Percentiles rank a stretch among this genome's conserved stretches.
These are phyloP conservation scores for Elaeagnus macrophylla DNA, from an alignment of 306 rosid species.

Conservation along the genomic window DNA sequence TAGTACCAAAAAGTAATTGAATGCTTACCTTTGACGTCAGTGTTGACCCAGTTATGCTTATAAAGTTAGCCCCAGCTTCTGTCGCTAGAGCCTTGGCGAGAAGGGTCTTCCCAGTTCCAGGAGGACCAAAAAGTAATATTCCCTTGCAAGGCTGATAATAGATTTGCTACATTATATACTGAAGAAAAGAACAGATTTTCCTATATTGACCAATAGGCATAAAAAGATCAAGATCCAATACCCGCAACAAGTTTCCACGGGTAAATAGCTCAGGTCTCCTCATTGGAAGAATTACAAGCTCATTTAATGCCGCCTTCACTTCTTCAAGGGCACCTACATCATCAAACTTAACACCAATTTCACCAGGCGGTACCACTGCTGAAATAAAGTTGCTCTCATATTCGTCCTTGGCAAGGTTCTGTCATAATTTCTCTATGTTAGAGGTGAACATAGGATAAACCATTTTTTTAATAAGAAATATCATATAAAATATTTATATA, in stretches of 20 bases:
- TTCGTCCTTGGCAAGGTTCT: slow-evolving; percentile 93
- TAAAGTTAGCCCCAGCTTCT: slow-evolving; percentile 94
- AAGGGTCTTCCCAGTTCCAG: slow-evolving; percentile 99
- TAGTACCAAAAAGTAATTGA: neutral
- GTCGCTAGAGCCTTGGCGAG: slow-evolving; percentile 98
- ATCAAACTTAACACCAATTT: slow-evolving; percentile 92
- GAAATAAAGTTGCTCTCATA: slow-evolving; percentile 89
- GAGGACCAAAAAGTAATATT: slow-evolving; percentile 96
- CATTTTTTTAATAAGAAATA: too few species aligned
- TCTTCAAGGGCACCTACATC: slow-evolving; percentile 96
- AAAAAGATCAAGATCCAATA: slow-evolving; percentile 25
- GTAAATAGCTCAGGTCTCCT: slow-evolving; percentile 89
- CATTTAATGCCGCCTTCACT: slow-evolving; percentile 81
- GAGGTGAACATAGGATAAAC: slow-evolving; percentile 9
- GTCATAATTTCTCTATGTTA: slow-evolving; percentile 23
- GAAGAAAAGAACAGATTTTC: slow-evolving; percentile 8
- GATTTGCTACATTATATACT: slow-evolving; percentile 18
- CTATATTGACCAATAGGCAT: slow-evolving; percentile 11
- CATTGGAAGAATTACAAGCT: slow-evolving; percentile 97
- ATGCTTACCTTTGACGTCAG: slow-evolving; percentile 83
- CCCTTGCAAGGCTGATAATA: slow-evolving; percentile 87
- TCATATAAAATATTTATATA: too few species aligned
- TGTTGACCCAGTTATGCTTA: slow-evolving; percentile 92
- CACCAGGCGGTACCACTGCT: slow-evolving; percentile 88
- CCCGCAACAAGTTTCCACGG: slow-evolving; percentile 90